phyloP scores from a whole-genome alignment of 208 protist genomes.

The Phytomonas francai region DNA sequence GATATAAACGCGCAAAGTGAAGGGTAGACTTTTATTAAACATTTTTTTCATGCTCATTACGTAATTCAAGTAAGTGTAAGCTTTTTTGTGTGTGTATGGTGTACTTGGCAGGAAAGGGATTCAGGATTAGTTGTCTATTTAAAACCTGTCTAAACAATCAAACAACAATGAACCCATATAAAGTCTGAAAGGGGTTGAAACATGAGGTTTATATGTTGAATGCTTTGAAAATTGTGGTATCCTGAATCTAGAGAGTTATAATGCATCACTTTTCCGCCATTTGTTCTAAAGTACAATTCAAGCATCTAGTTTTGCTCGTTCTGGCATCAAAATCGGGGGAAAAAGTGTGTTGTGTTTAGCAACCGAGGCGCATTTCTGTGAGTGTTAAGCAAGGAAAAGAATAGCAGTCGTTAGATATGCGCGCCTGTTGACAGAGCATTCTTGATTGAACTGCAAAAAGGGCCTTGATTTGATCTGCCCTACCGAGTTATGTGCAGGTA shows the following conservation, averaged over 20 bases:
- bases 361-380: background rate
- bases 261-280: background rate
- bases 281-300: background rate
- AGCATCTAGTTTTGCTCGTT: background rate
- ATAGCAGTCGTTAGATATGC: conserved; percentile 9
- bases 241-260: background rate
- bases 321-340: background rate
- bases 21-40: conserved; percentile 1
- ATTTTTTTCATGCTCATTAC: background rate
- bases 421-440: background rate
- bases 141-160: background rate
- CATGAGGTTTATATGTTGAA: background rate
- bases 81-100: conserved; percentile 5
- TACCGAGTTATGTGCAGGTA: background rate
- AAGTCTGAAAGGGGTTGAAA: background rate
- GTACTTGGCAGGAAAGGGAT: conserved; percentile 7
- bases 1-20: background rate
- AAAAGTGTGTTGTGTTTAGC: background rate
- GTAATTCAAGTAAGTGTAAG: conserved; percentile 7
- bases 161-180: background rate
- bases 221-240: background rate
- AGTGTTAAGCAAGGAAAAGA: conserved; percentile 6
- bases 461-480: background rate
- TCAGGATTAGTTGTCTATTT: background rate
- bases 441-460: background rate